Evolutionary conservation across 106 monocot species (phyloP).

Genomic region (Allium fistulosum): DNA sequence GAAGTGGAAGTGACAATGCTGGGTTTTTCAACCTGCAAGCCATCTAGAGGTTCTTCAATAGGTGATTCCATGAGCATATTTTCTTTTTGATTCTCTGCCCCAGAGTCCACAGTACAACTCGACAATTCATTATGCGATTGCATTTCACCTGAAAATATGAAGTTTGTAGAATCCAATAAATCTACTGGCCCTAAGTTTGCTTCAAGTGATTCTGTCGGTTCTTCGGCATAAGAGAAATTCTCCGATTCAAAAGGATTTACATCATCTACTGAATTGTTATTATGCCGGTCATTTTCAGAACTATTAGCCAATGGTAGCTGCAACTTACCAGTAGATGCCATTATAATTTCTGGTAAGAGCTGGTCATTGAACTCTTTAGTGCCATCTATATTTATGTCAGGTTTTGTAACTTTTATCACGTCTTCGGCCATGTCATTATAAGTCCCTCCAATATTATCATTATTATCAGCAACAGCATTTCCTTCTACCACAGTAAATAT

Average conservation of each 20-base stretch:
- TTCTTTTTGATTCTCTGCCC: conserved; percentile 2
- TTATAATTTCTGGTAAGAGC: neutral
- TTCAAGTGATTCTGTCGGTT: conserved; percentile 7
- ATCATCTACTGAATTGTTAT: neutral
- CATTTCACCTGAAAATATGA: neutral
- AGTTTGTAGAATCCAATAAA: neutral
- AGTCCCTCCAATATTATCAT: neutral
- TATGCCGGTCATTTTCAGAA: neutral
- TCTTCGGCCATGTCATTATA: neutral
- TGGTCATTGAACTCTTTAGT: conserved; percentile 5
- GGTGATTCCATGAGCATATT: conserved; percentile 4
- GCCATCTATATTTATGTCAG: conserved; percentile 4
- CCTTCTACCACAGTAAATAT: neutral
- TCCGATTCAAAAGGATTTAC: conserved; percentile 8
- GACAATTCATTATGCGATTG: conserved; percentile 7
- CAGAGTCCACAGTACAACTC: neutral
- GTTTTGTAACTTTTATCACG: neutral
- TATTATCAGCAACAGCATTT: conserved; percentile 1
- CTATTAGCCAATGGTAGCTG: conserved; percentile 1
- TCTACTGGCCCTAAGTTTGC: neutral
- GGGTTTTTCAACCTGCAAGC: conserved; percentile 7
- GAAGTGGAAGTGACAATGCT: neutral
- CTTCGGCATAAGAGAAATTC: neutral
- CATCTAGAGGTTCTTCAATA: neutral
- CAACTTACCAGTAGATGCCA: neutral